Evolutionary conservation across 441 rosid genomes (phyloP).

Genomic region (Erodium texanum): DNA sequence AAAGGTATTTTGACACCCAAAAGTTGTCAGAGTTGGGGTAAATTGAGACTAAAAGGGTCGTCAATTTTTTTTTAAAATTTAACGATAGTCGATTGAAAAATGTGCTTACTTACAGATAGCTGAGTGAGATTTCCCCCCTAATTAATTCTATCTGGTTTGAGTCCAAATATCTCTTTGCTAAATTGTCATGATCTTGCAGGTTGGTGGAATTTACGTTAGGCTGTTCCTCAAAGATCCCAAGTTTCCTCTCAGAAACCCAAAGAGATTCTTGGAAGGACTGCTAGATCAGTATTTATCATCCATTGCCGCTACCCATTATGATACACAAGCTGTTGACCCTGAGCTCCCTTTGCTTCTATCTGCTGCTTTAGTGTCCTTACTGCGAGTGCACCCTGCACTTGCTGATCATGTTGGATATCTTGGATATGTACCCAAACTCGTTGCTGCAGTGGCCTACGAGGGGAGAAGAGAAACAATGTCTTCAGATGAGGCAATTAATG

Average conservation of each 20-base stretch:
- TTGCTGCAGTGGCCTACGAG: constrained; percentile 93
- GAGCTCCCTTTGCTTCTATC: constrained; percentile 97
- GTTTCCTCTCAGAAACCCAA: constrained; percentile 95
- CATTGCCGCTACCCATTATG: constrained; percentile 91
- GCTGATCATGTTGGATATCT: constrained; percentile 98
- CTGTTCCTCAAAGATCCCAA: constrained; percentile 95
- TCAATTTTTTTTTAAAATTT: no score
- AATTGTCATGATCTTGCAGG: constrained; percentile 41
- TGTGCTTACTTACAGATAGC: no score
- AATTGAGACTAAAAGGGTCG: no score
- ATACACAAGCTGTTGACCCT: constrained; percentile 64
- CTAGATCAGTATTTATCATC: constrained; percentile 93
- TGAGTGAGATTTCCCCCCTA: no score
- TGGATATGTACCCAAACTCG: constrained; percentile 97
- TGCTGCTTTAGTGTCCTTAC: constrained; percentile 94
- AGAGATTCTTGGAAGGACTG: constrained; percentile 93
- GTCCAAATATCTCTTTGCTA: constrained; percentile 15
- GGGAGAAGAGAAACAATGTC: constrained; percentile 93
- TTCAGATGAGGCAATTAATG: constrained; percentile 51
- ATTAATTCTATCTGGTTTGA: not conserved
- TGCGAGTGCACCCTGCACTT: constrained; percentile 97
- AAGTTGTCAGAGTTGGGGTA: no score
- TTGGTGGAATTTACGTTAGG: constrained; percentile 93
- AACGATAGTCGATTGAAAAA: no score
- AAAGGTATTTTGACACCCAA: no score